Conservation (phyloP, 768 basidiomycete species). For the Harrya chromipes region DNA sequence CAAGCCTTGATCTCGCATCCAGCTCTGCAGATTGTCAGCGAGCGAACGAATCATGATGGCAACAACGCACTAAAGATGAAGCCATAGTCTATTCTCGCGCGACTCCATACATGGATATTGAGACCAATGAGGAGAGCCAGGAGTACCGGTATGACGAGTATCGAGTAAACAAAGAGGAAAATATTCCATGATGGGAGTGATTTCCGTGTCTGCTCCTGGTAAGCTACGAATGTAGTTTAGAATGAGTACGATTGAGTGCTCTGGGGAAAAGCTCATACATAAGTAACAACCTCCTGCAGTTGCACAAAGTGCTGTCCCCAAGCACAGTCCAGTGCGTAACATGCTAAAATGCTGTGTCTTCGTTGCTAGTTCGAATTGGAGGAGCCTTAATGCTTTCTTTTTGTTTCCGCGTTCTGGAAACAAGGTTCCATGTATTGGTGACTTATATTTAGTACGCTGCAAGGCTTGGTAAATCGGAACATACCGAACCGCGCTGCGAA, state of each 20-base stretch:
- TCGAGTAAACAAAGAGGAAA: slow-evolving; percentile 75
- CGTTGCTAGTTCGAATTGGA: slow-evolving; percentile 50
- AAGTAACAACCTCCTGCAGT: slow-evolving; percentile 65
- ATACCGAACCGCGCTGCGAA: slow-evolving; percentile 77
- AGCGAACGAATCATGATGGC: not conserved
- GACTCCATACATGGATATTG: slow-evolving; percentile 80
- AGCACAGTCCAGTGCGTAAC: slow-evolving; percentile 67
- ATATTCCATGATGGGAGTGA: slow-evolving; percentile 67
- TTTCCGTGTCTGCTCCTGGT: slow-evolving; percentile 47
- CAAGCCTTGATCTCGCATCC: slow-evolving; percentile 65
- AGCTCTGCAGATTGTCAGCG: slow-evolving; percentile 48
- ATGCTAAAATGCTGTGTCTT: slow-evolving; percentile 69
- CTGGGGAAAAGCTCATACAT: slow-evolving; percentile 19
- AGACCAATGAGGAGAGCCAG: slow-evolving; percentile 75
- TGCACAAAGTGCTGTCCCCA: slow-evolving; percentile 74
- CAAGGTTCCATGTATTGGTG: not conserved
- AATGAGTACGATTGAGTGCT: not conserved
- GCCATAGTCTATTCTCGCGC: slow-evolving; percentile 83
- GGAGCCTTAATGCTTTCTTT: slow-evolving; percentile 68
- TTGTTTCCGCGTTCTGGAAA: slow-evolving; percentile 60
- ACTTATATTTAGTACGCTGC: not conserved
- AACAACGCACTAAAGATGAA: slow-evolving; percentile 75
- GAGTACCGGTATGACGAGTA: slow-evolving; percentile 68
- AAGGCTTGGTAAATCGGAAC: slow-evolving; percentile 22
- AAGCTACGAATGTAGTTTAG: slow-evolving; percentile 39